phyloP scores from a whole-genome alignment of 352 stramenopile genomes.

The Globisporangium solare region DNA sequence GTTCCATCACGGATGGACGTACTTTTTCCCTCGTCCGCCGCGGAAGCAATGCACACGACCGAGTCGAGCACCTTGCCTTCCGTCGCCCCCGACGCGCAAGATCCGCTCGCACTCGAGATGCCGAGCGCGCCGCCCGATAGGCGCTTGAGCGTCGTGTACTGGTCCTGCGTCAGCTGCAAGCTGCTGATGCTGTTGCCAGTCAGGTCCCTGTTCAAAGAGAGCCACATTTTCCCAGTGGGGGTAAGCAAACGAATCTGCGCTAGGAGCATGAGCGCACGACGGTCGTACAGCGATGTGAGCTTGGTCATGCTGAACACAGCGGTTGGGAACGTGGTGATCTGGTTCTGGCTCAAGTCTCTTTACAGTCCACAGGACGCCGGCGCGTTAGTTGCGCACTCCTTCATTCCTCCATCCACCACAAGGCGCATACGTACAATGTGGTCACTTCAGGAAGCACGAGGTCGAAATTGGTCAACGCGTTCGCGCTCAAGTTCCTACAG shows the following conservation, averaged over 20 bases:
- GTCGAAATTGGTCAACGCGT: constrained; percentile 41
- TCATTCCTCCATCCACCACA: not conserved
- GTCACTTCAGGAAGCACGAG: constrained; percentile 31
- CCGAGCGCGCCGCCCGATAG: constrained; percentile 31
- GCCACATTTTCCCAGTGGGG: too few species aligned
- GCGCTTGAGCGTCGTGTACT: constrained; percentile 48
- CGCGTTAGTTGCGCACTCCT: not conserved
- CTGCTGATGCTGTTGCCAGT: constrained; percentile 48
- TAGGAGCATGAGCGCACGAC: not conserved
- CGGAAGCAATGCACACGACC: constrained; percentile 51
- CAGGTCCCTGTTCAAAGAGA: constrained; percentile 32
- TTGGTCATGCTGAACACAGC: constrained; percentile 68
- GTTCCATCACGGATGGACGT: too few species aligned
- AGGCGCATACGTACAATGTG: constrained; percentile 22
- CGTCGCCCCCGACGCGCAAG: constrained; percentile 27
- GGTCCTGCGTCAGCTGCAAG: constrained; percentile 32
- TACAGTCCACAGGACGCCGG: not conserved
- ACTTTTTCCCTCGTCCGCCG: not conserved
- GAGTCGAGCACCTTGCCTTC: constrained; percentile 43
- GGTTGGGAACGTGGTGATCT: constrained; percentile 44
- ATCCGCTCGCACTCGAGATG: constrained; percentile 20
- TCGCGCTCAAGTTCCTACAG: constrained; percentile 39
- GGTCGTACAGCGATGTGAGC: constrained; percentile 54
- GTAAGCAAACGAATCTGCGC: too few species aligned
- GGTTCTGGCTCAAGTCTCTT: constrained; percentile 51